Evolutionary conservation across 2,329 filamentous ascomycete species (phyloP).

Genomic region (Sporothrix euskadiensis): DNA sequence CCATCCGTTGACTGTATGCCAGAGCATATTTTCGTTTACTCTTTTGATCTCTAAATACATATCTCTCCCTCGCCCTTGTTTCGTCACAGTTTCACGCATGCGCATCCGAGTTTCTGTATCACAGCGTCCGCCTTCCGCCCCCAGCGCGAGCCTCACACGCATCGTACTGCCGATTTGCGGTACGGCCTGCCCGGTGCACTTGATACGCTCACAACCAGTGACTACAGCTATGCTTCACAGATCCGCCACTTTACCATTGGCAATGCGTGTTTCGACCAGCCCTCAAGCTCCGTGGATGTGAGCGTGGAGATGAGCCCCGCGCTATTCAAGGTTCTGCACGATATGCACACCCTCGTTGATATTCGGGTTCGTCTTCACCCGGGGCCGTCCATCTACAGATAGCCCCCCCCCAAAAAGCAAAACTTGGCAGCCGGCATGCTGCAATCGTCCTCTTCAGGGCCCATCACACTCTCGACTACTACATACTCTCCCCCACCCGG

Average conservation of each 20-base stretch:
- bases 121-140: not conserved
- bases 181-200: not conserved
- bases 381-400: slow-evolving; percentile 56
- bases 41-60: no score
- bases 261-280: not conserved
- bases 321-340: slow-evolving; percentile 59
- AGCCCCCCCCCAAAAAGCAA: not conserved
- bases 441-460: not conserved
- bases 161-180: not conserved
- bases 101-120: not conserved
- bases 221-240: not conserved
- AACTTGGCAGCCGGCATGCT: not conserved
- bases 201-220: not conserved
- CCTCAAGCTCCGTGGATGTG: slow-evolving; percentile 46
- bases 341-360: slow-evolving; percentile 53
- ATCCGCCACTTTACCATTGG: not conserved
- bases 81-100: not conserved
- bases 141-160: not conserved
- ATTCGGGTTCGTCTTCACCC: slow-evolving; percentile 61
- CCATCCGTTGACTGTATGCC: no score
- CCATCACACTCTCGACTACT: not conserved
- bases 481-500: not conserved
- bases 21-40: no score
- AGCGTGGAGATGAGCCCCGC: slow-evolving; percentile 61
- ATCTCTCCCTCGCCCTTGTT: not conserved